Base-by-base conservation (phyloP, 192 early-diverging fungal species). In the Phycomyces blakesleeanus region DNA sequence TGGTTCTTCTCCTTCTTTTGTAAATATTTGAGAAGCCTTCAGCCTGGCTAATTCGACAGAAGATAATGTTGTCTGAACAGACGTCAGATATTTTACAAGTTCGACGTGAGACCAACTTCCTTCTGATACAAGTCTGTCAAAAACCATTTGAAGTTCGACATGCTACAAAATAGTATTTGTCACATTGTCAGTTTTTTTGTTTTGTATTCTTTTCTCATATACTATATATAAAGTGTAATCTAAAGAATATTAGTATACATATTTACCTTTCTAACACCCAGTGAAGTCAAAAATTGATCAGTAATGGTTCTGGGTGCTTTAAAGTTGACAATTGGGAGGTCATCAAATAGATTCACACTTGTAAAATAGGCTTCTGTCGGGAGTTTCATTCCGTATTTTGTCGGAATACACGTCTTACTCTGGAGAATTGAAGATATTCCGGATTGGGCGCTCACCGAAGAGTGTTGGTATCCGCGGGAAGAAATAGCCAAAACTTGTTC, bases 71-170 rank as follows among this genome's bases (percentile, higher is more conserved):
- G 75, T 69, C 54, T 86, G 81, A 44, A 92, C 80, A 0, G 82
- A 80, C 0, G 86, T 80, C n/a, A 96, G 75, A 67, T 94, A 96
- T 64, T 92, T 93, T 21, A 90, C 72, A 3, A 96, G 75, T 66
- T 91, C 85, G 21, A 89, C 78, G 64, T 94, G 89, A 55, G 92
- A 89, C 91, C 90, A 96, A 55, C 85, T 87, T 27, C 92, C 81
- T 16, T 84, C 81, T 49, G 79, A 81, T 50, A 80, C 72, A 37
- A 96, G 75, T 15, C 92, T 81, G 52, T 91, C 85, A 76, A 96
- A 93, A 14, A 96, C 81, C 55, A 94, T 52, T 62, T 92, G 89
- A 29, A 96, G 70, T 29, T 94, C 90, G 11, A 94, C 91, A 64
- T 91, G 87, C 77, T 84, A 75, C 18, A 53, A 24, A 54, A 3